Conservation (phyloP, 2,329 filamentous ascomycete genomes). For the Pseudovirgaria hyperparasitica region DNA sequence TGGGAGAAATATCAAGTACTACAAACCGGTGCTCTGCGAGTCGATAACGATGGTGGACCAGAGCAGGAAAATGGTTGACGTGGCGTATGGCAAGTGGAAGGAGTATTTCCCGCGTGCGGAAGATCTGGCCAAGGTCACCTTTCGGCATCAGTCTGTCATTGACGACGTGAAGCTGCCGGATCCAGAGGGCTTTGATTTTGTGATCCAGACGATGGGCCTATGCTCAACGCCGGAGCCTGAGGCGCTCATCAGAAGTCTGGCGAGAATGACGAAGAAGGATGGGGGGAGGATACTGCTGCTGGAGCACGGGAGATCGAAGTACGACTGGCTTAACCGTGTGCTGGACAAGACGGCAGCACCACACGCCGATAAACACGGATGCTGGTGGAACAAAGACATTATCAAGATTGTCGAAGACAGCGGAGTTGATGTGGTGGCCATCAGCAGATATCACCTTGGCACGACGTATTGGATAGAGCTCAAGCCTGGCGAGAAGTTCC, state of each 20-base stretch:
- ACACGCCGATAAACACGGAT: constrained; percentile 37
- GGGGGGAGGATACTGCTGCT: constrained; percentile 33
- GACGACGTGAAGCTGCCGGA: constrained; percentile 29
- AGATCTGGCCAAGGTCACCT: too few species aligned
- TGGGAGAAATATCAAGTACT: constrained; percentile 35
- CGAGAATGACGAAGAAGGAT: constrained; percentile 28
- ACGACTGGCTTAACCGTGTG: constrained; percentile 34
- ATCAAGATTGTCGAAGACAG: constrained; percentile 34
- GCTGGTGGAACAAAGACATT: constrained; percentile 42
- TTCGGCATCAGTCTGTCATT: constrained; percentile 31
- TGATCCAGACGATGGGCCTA: constrained; percentile 39
- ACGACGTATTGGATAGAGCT: constrained; percentile 38
- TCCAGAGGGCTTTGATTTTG: constrained; percentile 33
- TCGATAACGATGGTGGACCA: constrained; percentile 36
- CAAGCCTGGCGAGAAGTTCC: constrained; percentile 27
- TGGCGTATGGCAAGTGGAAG: constrained; percentile 36
- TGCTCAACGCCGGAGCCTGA: constrained; percentile 35
- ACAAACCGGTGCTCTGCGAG: constrained; percentile 24
- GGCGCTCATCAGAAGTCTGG: constrained; percentile 31
- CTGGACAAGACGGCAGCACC: constrained; percentile 33
- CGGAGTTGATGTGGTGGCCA: constrained; percentile 33
- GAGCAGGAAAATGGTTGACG: constrained; percentile 34
- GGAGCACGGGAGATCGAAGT: constrained; percentile 37
- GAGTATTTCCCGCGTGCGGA: constrained; percentile 23
- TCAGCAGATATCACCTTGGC: constrained; percentile 34